A percentile compares a stretch with the other conserved stretches of the same genome.
Evolutionary conservation across 2,329 filamentous ascomycete genomes (phyloP).

Genomic region (Nemania sp.): DNA sequence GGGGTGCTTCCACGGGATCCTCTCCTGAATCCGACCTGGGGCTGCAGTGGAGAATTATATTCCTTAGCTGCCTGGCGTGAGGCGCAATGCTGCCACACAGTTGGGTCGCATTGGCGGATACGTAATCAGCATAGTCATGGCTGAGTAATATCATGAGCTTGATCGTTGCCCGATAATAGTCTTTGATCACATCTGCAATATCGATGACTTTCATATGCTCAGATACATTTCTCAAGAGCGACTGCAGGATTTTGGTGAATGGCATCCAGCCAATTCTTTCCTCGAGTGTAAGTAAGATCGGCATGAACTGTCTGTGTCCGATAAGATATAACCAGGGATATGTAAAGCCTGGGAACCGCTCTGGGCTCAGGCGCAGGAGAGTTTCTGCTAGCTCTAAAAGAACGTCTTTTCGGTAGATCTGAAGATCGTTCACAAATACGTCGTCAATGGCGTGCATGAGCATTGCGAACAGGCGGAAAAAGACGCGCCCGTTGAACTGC

Average conservation of each 20-base stretch:
- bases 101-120: slow-evolving; percentile 82
- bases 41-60: slow-evolving; percentile 77
- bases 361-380: slow-evolving; percentile 74
- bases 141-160: slow-evolving; percentile 84
- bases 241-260: slow-evolving; percentile 73
- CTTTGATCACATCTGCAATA: slow-evolving; percentile 71
- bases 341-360: slow-evolving; percentile 77
- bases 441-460: slow-evolving; percentile 75
- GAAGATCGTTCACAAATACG: slow-evolving; percentile 59
- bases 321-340: slow-evolving; percentile 85
- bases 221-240: slow-evolving; percentile 73
- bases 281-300: slow-evolving; percentile 70
- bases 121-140: slow-evolving; percentile 92
- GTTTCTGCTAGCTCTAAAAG: slow-evolving; percentile 71
- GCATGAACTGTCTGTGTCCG: slow-evolving; percentile 83
- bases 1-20: slow-evolving; percentile 59
- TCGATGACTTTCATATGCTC: slow-evolving; percentile 77
- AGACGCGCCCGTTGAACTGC: slow-evolving; percentile 82
- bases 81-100: slow-evolving; percentile 81
- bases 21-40: slow-evolving; percentile 72
- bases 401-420: slow-evolving; percentile 68
- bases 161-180: slow-evolving; percentile 81
- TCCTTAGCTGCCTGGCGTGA: slow-evolving; percentile 84
- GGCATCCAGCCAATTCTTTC: slow-evolving; percentile 73
- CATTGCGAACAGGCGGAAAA: slow-evolving; percentile 85